Evolutionary conservation across 208 protist genomes (phyloP).

Genomic region (Wallacemonas collosoma): DNA sequence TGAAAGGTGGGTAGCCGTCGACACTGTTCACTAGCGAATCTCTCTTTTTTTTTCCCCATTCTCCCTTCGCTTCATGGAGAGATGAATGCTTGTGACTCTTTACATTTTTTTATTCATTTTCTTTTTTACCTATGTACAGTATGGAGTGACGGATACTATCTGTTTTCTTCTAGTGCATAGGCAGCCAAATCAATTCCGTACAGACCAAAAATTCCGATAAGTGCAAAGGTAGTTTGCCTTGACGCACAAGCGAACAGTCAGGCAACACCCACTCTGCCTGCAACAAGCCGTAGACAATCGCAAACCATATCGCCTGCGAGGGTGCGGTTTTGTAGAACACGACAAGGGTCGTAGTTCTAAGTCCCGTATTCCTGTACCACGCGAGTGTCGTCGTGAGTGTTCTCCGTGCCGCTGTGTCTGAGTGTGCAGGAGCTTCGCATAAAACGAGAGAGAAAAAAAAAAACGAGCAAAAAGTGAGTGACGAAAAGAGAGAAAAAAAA

Average conservation of each 20-base stretch:
- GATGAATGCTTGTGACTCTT: not conserved
- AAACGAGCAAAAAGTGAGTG: not conserved
- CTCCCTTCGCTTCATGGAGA: not conserved
- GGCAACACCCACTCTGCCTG: not conserved
- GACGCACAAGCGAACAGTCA: not conserved
- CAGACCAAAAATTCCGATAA: not conserved
- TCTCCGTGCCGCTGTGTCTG: too few relatives aligned
- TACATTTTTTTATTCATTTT: conserved; percentile 2
- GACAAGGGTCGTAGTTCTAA: too few relatives aligned
- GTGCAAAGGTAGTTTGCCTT: too few relatives aligned
- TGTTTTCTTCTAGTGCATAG: not conserved
- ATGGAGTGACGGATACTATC: not conserved
- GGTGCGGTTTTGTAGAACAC: too few relatives aligned
- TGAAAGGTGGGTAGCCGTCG: too few relatives aligned
- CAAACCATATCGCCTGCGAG: too few relatives aligned
- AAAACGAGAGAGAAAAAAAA: conserved; percentile 12
- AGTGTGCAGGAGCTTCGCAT: not conserved
- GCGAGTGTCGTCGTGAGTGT: too few relatives aligned
- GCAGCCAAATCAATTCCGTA: not conserved
- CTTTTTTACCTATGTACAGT: not conserved
- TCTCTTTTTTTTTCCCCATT: not conserved
- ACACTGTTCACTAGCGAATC: not conserved
- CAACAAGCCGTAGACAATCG: not conserved
- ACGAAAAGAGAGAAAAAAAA: too few relatives aligned
- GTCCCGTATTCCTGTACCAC: too few relatives aligned